phyloP scores from a whole-genome alignment of 2,329 filamentous ascomycete genomes.

The Aspergillus piperis region DNA sequence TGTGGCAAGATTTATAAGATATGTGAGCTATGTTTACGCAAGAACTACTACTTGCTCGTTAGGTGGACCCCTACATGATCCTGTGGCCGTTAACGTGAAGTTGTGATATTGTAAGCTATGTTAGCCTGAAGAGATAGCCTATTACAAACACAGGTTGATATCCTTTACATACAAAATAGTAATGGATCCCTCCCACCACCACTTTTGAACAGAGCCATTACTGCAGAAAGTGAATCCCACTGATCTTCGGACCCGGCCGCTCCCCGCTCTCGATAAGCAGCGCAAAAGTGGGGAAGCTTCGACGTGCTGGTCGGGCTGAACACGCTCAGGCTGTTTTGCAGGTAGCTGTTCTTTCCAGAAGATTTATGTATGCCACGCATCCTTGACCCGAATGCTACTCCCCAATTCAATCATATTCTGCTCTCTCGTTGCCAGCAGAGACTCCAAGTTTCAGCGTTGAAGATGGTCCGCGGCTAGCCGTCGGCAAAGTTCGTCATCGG shows the following conservation, averaged over 20 bases:
- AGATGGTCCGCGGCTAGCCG: neutral
- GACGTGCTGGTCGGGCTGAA: neutral
- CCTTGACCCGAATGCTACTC: neutral
- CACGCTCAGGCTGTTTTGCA: neutral
- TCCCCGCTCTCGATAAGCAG: slow-evolving; percentile 6
- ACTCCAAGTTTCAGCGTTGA: neutral
- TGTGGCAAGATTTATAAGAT: neutral
- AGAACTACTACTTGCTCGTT: neutral
- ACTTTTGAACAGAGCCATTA: neutral
- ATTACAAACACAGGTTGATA: too few relatives aligned
- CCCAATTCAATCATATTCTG: too few relatives aligned
- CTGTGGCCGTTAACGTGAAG: too few relatives aligned
- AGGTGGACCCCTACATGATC: neutral
- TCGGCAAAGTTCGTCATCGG: slow-evolving; percentile 19
- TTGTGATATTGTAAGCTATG: too few relatives aligned
- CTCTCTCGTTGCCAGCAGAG: neutral
- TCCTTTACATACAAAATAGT: neutral
- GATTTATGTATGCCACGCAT: neutral
- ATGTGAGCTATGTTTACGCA: neutral
- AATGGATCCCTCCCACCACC: neutral
- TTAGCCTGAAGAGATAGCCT: too few relatives aligned
- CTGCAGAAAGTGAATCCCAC: neutral
- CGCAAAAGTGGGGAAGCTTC: slow-evolving; percentile 4
- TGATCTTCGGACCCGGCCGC: slow-evolving; percentile 7
- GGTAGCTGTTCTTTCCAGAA: neutral